phyloP scores from a whole-genome alignment of 352 stramenopile species.

The Phytopythium chamaehyphon region DNA sequence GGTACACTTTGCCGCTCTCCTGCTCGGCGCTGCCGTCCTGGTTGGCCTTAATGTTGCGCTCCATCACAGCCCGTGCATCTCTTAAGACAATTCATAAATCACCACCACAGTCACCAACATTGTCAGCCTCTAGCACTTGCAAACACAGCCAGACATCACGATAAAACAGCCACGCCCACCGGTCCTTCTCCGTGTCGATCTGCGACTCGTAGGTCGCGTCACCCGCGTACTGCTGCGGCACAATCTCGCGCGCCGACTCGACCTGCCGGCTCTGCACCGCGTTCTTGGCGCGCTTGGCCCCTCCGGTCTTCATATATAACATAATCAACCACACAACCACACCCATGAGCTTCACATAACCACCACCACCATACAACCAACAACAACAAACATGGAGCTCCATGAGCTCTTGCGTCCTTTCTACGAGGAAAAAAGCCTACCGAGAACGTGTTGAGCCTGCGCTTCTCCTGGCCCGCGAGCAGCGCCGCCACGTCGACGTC shows the following conservation, averaged over 20 bases:
- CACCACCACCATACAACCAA: background rate
- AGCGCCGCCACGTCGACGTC: conserved; percentile 6
- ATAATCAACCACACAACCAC: no score
- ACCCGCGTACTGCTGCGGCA: conserved; percentile 73
- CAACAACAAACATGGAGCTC: background rate
- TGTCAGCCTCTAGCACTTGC: no score
- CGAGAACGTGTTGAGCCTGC: conserved; percentile 58
- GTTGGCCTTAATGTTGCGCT: conserved; percentile 74
- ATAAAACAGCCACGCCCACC: no score
- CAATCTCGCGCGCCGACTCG: conserved; percentile 70
- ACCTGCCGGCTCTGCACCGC: conserved; percentile 50
- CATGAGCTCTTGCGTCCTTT: background rate
- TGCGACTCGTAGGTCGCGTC: conserved; percentile 82
- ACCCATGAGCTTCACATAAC: no score
- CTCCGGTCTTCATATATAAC: conserved; percentile 46
- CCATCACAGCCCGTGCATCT: conserved; percentile 73
- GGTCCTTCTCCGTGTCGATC: conserved; percentile 79
- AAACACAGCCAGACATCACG: no score
- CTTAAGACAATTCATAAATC: conserved; percentile 15
- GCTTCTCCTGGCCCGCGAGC: conserved; percentile 1
- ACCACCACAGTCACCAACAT: no score
- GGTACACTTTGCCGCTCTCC: conserved; percentile 78
- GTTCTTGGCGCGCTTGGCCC: conserved; percentile 54
- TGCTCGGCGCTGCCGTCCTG: conserved; percentile 59
- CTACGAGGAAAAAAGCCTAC: conserved; percentile 19